Evolutionary conservation across 75 land plant genomes (phyloP), one percentile per base, ranked within the genome.

Genomic region (Gnetum montanum): DNA sequence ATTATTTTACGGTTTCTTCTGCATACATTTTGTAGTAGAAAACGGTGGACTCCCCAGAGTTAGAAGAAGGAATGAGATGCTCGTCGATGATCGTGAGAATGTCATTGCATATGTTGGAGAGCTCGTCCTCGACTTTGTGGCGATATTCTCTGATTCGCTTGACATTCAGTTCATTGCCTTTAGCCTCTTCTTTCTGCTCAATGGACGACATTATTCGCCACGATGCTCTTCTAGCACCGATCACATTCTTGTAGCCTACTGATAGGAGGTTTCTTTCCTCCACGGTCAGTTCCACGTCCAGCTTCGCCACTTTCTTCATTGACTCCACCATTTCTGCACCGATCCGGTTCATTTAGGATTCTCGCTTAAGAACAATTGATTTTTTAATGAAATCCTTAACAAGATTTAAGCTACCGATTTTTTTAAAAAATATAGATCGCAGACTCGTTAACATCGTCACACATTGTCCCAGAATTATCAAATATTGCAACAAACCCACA

Each of bases 1-100:
- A n/a, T n/a, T n/a, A n/a, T n/a, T n/a, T n/a, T n/a, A n/a, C n/a
- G n/a, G n/a, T n/a, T n/a, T n/a, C n/a, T n/a, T n/a, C n/a, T n/a
- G n/a, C n/a, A n/a, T n/a, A n/a, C n/a, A 90, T 90, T 66, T 90
- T 90, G 65, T 90, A 83, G 64, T 83, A 90, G 60, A 90, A 90
- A 22, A 90, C 96, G 8, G 82, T 75, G 12, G 88, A 82, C 70
- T 90, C 96, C n/a, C 85, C 93, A 34, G 82, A 58, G 62, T 44
- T 49, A 12, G 88, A 74, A 30, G 82, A 73, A 4, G 96, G 96
- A 50, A 90, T 63, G 24, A 90, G 71, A 70, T 90, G 88, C 60
- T 75, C 77, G 51, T 90, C 93, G 20, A 90, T 83, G 49, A 90
- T 74, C 11, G 65, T 60, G 43, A 90, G 64, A 41, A 90, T 87